Conservation (phyloP, 2,329 filamentous ascomycete genomes). For the Blumeria graminis region DNA sequence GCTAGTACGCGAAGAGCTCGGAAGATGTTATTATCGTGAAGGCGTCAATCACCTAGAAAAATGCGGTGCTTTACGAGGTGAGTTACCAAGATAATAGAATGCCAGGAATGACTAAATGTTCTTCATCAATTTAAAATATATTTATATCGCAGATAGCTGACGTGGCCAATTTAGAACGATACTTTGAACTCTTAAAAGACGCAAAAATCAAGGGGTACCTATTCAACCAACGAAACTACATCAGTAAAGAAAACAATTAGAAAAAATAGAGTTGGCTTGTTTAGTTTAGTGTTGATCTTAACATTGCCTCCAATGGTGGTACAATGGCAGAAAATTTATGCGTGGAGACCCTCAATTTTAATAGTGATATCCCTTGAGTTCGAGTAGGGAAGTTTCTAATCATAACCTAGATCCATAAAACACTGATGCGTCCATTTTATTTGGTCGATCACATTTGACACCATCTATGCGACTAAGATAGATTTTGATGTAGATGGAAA, state of each 20-base stretch:
- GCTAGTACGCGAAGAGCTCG: conserved; percentile 57
- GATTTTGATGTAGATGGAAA: no score
- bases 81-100: conserved; percentile 15
- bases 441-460: no score
- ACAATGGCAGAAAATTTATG: no score
- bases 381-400: no score
- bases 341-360: no score
- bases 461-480: no score
- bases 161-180: conserved; percentile 34
- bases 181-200: conserved; percentile 52
- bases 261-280: no score
- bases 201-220: conserved; percentile 58
- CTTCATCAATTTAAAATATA: not conserved
- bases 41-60: conserved; percentile 78
- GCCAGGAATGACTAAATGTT: not conserved
- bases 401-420: no score
- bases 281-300: no score
- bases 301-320: no score
- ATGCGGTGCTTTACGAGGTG: conserved; percentile 60
- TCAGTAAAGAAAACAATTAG: conserved; percentile 10
- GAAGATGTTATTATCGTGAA: conserved; percentile 66
- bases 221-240: conserved; percentile 58
- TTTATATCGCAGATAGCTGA: not conserved
- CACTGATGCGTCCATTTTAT: no score
- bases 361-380: no score